phyloP scores from a whole-genome alignment of 1,284 basidiomycete species.

The Puccinia brachypodii region DNA sequence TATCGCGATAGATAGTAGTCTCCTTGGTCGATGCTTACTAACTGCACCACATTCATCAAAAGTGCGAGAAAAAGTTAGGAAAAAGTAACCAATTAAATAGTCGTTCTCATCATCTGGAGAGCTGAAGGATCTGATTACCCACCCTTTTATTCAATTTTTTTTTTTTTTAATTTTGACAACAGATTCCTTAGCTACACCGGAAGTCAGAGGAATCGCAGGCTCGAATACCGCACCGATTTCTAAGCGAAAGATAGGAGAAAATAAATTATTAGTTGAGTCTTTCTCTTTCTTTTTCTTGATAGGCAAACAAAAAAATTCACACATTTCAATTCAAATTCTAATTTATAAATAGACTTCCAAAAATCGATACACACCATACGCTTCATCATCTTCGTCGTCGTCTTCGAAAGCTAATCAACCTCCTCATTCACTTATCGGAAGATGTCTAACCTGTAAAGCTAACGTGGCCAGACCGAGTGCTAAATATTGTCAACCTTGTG shows the following conservation, averaged over 20 bases:
- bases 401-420: slow-evolving; percentile 1
- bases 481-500: slow-evolving; percentile 47
- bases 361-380: slow-evolving; percentile 47
- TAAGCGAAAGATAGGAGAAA: slow-evolving; percentile 41
- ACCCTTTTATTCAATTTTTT: not conserved
- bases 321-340: not conserved
- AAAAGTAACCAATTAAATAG: not conserved
- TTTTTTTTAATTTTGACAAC: not conserved
- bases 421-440: slow-evolving; percentile 30
- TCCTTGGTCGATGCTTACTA: not conserved
- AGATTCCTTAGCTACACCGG: slow-evolving; percentile 45
- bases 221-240: slow-evolving; percentile 5
- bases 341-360: slow-evolving; percentile 19
- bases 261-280: slow-evolving; percentile 45
- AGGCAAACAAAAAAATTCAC: not conserved
- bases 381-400: slow-evolving; percentile 19
- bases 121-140: not conserved
- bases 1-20: too few species aligned
- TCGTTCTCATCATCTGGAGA: not conserved
- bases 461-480: slow-evolving; percentile 30
- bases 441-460: slow-evolving; percentile 47
- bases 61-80: slow-evolving; percentile 31
- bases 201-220: slow-evolving; percentile 44
- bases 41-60: not conserved
- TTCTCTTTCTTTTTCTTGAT: not conserved